Evolutionary conservation across 2,329 filamentous ascomycete species (phyloP), one percentile per base, ranked within the genome.

Genomic region (Aureobasidium sp.): DNA sequence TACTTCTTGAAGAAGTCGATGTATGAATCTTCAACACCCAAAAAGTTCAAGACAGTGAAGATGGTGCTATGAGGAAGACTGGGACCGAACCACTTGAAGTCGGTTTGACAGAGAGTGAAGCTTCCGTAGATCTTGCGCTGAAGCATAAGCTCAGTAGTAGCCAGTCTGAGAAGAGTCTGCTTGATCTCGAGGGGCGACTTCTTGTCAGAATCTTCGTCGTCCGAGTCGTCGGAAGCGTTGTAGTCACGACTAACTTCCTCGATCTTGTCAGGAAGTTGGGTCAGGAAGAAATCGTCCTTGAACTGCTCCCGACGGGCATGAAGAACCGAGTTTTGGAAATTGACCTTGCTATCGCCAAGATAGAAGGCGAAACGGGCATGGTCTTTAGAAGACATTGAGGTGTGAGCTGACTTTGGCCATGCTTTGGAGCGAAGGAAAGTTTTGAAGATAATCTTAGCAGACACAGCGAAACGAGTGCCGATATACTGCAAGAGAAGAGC

Each of bases 1-100:
- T 85, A 87, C 2, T 75, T 78, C 13, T 70, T 72, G 70, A 88
- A 89, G 69, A 89, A 85, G 7, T 70, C 69, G 1, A 87, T 68
- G 82, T 85, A 87, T 0, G 68, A 71, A 2, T 81, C 70, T 0
- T 82, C 79, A 4, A 88, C 76, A 0, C 84, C 84, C 48, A 89
- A 79, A 67, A 83, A 86, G 32, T 78, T 73, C 64, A 89, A 70
- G 0, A 87, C 76, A 0, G 77, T 71, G n/a, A 83, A 72, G 20
- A 88, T 79, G 0, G 84, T 85, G 32, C 79, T 71, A 67, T 89
- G 86, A 2, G 84, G 78, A 15, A 87, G 72, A 5, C 79, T 80
- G 0, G 83, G 80, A 0, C 81, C 81, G 63, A 86, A 84, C 75
- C 80, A 83, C 48, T 79, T 75, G 65, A 86, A 85, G 67, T 85